Evolutionary conservation across 345 rosid genomes (phyloP).

Genomic region (Sonneratia alba): DNA sequence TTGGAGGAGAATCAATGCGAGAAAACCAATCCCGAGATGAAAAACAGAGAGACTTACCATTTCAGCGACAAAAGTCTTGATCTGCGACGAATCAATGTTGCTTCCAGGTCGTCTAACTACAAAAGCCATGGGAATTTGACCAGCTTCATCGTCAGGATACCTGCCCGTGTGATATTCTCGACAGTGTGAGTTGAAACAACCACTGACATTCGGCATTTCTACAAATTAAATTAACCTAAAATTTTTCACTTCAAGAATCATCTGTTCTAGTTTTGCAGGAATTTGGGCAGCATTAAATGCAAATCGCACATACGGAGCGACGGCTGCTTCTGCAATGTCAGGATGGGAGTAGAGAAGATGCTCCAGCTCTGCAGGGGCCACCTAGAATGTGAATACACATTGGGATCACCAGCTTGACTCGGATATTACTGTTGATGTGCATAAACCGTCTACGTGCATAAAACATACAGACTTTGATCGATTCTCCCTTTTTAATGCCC

Average conservation of each 20-base stretch:
- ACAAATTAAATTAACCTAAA: neutral
- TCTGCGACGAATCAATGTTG: slow-evolving; percentile 20
- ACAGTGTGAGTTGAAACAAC: neutral
- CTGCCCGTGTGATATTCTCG: slow-evolving; percentile 16
- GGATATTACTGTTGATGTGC: neutral
- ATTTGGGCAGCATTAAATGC: neutral
- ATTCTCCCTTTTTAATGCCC: neutral
- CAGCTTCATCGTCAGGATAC: slow-evolving; percentile 47
- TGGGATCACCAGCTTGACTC: neutral
- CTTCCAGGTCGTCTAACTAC: slow-evolving; percentile 34
- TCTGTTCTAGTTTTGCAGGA: neutral
- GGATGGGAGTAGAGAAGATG: slow-evolving; percentile 43
- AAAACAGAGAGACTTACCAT: slow-evolving; percentile 15
- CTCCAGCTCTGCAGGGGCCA: slow-evolving; percentile 55
- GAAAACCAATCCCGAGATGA: neutral
- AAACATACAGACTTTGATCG: neutral
- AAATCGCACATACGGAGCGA: slow-evolving; percentile 31
- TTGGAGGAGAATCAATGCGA: neutral
- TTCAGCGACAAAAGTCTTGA: slow-evolving; percentile 30
- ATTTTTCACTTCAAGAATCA: neutral
- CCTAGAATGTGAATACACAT: slow-evolving; percentile 17
- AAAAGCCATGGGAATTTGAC: slow-evolving; percentile 46
- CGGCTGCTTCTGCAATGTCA: slow-evolving; percentile 43
- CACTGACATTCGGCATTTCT: neutral
- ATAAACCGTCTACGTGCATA: neutral